Percentiles rank a stretch among this genome's conserved stretches.
These are phyloP conservation scores for Asterella californica DNA, from an alignment of 225 moss, liverwort and hornwort genomes.

Conservation along the genomic window DNA sequence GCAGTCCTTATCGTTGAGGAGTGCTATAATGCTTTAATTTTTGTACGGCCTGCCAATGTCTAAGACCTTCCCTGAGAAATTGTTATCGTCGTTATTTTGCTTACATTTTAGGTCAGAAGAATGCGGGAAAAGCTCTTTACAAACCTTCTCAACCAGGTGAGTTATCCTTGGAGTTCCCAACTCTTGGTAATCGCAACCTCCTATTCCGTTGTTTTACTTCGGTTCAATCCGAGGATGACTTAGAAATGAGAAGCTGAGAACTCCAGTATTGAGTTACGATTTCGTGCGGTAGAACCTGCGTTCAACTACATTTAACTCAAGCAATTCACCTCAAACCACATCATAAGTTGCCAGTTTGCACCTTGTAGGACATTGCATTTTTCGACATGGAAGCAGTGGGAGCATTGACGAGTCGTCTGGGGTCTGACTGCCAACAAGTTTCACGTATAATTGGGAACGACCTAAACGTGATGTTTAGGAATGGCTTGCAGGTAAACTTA, in stretches of 20 bases:
- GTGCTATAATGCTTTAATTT: background rate
- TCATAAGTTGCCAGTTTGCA: background rate
- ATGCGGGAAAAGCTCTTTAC: conserved; percentile 83
- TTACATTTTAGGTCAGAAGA: conserved; percentile 65
- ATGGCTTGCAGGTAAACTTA: conserved; percentile 68
- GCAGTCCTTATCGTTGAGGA: background rate
- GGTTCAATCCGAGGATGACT: background rate
- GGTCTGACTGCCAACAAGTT: conserved; percentile 98
- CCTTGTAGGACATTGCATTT: conserved; percentile 78
- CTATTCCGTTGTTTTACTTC: background rate
- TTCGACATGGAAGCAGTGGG: conserved; percentile 96
- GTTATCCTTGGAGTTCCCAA: background rate
- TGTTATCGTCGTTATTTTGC: background rate
- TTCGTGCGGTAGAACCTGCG: background rate
- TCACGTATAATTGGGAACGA: conserved; percentile 97
- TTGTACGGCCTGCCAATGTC: background rate
- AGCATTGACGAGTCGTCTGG: conserved; percentile 84
- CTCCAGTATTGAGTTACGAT: background rate
- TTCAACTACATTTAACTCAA: background rate
- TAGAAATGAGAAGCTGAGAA: too few species aligned
- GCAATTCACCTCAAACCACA: background rate
- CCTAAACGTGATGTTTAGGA: conserved; percentile 95
- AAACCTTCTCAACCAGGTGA: conserved; percentile 74
- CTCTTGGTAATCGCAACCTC: too few species aligned
- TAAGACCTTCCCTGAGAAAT: background rate